phyloP scores from a whole-genome alignment of 331 rosid genomes.

The Quercus phellos region DNA sequence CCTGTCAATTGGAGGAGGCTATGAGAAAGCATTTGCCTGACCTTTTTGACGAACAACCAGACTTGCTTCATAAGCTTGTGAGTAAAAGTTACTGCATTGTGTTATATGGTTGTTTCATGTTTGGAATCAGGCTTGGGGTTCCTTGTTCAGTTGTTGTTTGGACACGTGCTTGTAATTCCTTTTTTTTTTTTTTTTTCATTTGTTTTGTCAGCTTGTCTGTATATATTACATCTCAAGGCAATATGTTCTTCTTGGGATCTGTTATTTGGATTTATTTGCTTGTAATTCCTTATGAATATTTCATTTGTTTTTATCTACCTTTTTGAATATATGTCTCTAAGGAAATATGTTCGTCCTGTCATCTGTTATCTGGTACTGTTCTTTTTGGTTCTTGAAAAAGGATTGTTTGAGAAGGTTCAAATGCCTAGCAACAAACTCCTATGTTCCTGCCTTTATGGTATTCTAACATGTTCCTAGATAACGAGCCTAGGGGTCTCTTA shows the following conservation, averaged over 20 bases:
- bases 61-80: conserved; percentile 98
- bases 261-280: conserved; percentile 10
- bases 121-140: conserved; percentile 14
- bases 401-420: neutral
- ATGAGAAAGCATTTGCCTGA: conserved; percentile 91
- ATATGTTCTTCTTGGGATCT: neutral
- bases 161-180: conserved; percentile 5
- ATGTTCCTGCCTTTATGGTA: neutral
- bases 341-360: neutral
- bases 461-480: neutral
- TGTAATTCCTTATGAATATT: conserved; percentile 2
- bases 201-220: neutral
- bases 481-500: neutral
- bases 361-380: neutral
- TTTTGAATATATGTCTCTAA: neutral
- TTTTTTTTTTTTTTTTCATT: neutral
- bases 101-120: conserved; percentile 12
- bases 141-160: conserved; percentile 11
- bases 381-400: neutral
- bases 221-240: neutral
- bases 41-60: conserved; percentile 93
- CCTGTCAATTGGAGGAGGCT: conserved; percentile 73
- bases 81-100: conserved; percentile 31
- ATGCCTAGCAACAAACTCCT: neutral
- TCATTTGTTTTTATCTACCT: neutral